phyloP scores from a whole-genome alignment of 1,284 basidiomycete species.

The Mycosarcoma mackinlayi region DNA sequence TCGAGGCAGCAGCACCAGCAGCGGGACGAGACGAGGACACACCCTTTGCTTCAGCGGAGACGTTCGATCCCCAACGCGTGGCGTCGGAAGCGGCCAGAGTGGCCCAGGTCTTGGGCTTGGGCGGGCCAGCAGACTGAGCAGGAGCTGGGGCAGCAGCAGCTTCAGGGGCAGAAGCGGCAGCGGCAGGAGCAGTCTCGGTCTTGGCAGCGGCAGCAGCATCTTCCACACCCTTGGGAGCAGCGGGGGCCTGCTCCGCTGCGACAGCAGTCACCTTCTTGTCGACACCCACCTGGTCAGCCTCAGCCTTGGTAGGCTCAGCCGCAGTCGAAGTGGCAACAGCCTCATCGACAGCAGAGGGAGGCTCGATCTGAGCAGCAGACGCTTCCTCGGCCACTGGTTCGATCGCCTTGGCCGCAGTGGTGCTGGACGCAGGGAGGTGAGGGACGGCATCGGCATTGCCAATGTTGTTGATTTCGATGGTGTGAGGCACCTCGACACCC shows the following conservation, averaged over 20 bases:
- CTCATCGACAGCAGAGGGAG: constrained; percentile 24
- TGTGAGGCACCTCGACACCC: constrained; percentile 42
- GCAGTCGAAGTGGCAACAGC: constrained; percentile 34
- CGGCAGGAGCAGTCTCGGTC: constrained; percentile 59
- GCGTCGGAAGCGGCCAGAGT: constrained; percentile 64
- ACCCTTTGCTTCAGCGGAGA: constrained; percentile 54
- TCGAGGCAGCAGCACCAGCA: constrained; percentile 13
- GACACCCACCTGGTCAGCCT: constrained; percentile 57
- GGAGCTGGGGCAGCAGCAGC: constrained; percentile 45
- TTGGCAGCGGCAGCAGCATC: constrained; percentile 38
- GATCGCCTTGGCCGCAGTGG: constrained; percentile 24
- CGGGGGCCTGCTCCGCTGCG: constrained; percentile 54
- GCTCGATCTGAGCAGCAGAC: constrained; percentile 5
- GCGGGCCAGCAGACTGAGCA: constrained; percentile 53
- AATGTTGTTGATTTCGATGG: constrained; percentile 54
- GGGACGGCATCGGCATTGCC: constrained; percentile 52
- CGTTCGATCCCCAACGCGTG: constrained; percentile 62
- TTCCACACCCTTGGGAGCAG: constrained; percentile 32
- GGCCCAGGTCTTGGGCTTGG: constrained; percentile 68
- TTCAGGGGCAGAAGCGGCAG: constrained; percentile 68
- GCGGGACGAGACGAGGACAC: constrained; percentile 50
- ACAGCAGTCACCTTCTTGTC: constrained; percentile 51
- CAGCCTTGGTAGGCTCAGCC: constrained; percentile 32
- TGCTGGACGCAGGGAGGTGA: constrained; percentile 43
- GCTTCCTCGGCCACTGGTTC: constrained; percentile 14